These are phyloP conservation scores for Colletotrichum liaoningense DNA, from an alignment of 2,329 filamentous ascomycete species.

Conservation along the genomic window DNA sequence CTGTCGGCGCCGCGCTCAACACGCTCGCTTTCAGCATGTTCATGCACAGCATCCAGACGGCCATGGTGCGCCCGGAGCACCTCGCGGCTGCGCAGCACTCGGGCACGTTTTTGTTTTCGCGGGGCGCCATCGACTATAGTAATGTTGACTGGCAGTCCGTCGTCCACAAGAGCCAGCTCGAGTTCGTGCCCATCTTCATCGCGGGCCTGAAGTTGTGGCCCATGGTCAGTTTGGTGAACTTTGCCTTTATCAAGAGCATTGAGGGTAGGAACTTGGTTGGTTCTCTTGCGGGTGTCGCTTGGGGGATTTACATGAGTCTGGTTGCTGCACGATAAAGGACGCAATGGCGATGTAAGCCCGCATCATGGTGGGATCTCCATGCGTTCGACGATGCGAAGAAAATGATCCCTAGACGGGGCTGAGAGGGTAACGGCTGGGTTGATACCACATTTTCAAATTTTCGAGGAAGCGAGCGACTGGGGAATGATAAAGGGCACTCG, in stretches of 20 bases:
- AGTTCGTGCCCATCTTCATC: conserved; percentile 72
- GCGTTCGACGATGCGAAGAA: not conserved
- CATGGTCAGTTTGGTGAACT: conserved; percentile 75
- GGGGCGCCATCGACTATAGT: conserved; percentile 55
- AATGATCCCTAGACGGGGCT: not conserved
- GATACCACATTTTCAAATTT: not conserved
- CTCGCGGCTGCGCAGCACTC: conserved; percentile 49
- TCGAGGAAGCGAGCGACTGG: not conserved
- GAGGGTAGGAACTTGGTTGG: conserved; percentile 77
- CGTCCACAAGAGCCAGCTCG: conserved; percentile 56
- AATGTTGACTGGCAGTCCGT: conserved; percentile 59
- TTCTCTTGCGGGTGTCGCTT: conserved; percentile 77
- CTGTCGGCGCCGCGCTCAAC: conserved; percentile 73
- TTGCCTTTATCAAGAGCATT: conserved; percentile 75
- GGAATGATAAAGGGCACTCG: not conserved
- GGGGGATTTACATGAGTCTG: conserved; percentile 82
- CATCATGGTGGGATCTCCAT: not conserved
- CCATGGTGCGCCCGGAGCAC: conserved; percentile 52
- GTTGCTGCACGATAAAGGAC: conserved; percentile 51
- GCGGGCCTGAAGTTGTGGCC: conserved; percentile 81
- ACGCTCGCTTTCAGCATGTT: conserved; percentile 72
- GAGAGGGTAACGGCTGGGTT: not conserved
- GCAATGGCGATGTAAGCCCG: not conserved
- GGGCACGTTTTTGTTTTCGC: conserved; percentile 42
- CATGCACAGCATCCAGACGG: conserved; percentile 66